Base-by-base conservation (phyloP, 129 eudicot genomes). In the Scalesia atractyloides region DNA sequence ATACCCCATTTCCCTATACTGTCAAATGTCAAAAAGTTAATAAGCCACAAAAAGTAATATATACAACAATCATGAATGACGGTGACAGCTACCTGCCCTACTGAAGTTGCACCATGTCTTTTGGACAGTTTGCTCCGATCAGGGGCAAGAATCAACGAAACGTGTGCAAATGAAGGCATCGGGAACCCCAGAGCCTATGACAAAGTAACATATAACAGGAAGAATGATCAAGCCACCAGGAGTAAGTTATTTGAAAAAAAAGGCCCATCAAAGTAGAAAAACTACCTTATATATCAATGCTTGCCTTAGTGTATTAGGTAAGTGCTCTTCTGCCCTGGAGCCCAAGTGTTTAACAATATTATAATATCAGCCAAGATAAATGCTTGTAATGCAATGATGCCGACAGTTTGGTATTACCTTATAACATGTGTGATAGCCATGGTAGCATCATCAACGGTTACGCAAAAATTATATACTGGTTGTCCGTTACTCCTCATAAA, bases 81-180 rank as follows among this genome's bases (percentile, higher is more conserved):
- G 34, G 44, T 60, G 66, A 10, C 11, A 74, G 57, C 79, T 66
- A 93, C 98, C 98, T 94, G 97, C 50, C 98, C 98, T 70, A 94
- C 98, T 63, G 97, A 94, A 86, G 97, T 94, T 84, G 98, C 98
- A 77, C 98, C 98, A 83, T 94, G 97, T 37, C 98, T 81, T 86
- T 94, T 94, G 18, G 98, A 94, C 49, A 94, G 85, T 82, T 94
- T 94, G 91, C 98, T 94, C 54, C 88, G 82, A 82, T 94, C 98
- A 75, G 98, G 96, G 30, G 98, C 96, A 77, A 94, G 98, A 86
- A 94, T 90, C 70, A 94, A 77, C 44, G 98, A 90, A 69, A 90
- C 97, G 59, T 90, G 97, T 72, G 97, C 98, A 88, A 90, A 89
- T 61, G 63, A 62, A 70, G 98, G 98, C 97, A 94, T 94, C 15